phyloP scores from a whole-genome alignment of 495 filamentous ascomycete genomes.

The Rostrohypoxylon terebratum region DNA sequence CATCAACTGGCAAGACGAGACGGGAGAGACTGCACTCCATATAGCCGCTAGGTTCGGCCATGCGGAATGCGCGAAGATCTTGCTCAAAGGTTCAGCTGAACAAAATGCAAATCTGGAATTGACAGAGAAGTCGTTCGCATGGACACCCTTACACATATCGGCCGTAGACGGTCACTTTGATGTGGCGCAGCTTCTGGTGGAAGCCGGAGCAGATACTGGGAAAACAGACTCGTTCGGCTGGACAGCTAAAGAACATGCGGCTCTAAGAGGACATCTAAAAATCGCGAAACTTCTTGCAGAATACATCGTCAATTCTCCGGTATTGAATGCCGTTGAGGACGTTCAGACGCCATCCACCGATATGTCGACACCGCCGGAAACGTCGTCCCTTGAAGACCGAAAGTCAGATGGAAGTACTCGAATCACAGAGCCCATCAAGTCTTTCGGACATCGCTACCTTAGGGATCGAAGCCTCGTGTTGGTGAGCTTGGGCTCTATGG shows the following conservation, averaged over 20 bases:
- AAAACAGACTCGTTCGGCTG: constrained; percentile 87
- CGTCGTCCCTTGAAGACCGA: constrained; percentile 63
- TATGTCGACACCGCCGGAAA: constrained; percentile 60
- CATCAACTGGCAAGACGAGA: constrained; percentile 91
- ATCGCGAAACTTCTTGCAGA: constrained; percentile 76
- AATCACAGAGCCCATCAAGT: constrained; percentile 81
- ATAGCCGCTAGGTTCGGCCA: constrained; percentile 91
- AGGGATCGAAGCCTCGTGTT: constrained; percentile 88
- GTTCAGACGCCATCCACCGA: constrained; percentile 51
- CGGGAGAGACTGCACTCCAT: constrained; percentile 94
- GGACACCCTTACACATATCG: constrained; percentile 93
- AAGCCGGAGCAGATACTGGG: constrained; percentile 78
- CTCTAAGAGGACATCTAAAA: constrained; percentile 83
- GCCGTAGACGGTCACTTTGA: constrained; percentile 84
- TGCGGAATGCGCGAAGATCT: constrained; percentile 77
- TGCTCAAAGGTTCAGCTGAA: constrained; percentile 74
- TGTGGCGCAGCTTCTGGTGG: constrained; percentile 76
- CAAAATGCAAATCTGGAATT: constrained; percentile 83
- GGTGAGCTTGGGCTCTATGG: constrained; percentile 93
- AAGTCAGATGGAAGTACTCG: constrained; percentile 58
- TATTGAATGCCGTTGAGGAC: constrained; percentile 39
- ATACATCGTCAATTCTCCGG: constrained; percentile 23
- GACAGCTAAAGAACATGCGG: constrained; percentile 94
- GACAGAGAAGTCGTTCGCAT: constrained; percentile 84
- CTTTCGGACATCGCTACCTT: constrained; percentile 95